phyloP scores from a whole-genome alignment of 2,329 filamentous ascomycete genomes.

The Cercospora citrullina region DNA sequence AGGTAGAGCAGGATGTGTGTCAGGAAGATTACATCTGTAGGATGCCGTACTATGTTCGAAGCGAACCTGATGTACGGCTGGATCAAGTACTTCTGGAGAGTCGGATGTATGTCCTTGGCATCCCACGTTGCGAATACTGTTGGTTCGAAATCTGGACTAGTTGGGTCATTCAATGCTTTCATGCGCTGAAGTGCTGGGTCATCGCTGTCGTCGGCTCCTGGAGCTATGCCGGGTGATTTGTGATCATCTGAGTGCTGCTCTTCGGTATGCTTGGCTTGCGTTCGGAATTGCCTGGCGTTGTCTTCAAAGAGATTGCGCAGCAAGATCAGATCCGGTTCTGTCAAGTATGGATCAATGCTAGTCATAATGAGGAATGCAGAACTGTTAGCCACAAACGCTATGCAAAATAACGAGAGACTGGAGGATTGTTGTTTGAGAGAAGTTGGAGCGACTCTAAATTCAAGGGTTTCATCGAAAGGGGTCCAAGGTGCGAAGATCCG shows the following conservation, averaged over 20 bases:
- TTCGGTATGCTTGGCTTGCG: background rate
- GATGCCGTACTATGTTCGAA: slow-evolving; percentile 59
- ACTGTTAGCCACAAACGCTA: background rate
- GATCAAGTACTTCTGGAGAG: slow-evolving; percentile 55
- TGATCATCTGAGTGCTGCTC: background rate
- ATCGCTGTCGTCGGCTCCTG: slow-evolving; percentile 19
- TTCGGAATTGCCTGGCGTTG: slow-evolving; percentile 15
- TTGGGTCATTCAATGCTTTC: slow-evolving; percentile 52
- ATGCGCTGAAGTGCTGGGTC: slow-evolving; percentile 46
- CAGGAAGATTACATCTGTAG: slow-evolving; percentile 75
- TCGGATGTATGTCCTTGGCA: slow-evolving; percentile 45
- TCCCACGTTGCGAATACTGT: slow-evolving; percentile 58
- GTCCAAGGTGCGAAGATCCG: slow-evolving; percentile 2
- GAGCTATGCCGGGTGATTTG: background rate
- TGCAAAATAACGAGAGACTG: slow-evolving; percentile 2
- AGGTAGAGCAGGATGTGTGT: slow-evolving; percentile 75
- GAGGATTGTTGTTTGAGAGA: background rate
- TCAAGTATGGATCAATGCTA: slow-evolving; percentile 39
- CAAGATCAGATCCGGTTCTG: slow-evolving; percentile 43
- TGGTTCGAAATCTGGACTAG: slow-evolving; percentile 53
- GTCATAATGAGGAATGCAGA: background rate
- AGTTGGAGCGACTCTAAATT: background rate
- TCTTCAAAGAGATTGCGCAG: slow-evolving; percentile 43
- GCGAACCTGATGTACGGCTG: slow-evolving; percentile 61
- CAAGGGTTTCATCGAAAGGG: background rate